Conservation (phyloP, 768 basidiomycete genomes). For the Leucosporidium yakuticum region DNA sequence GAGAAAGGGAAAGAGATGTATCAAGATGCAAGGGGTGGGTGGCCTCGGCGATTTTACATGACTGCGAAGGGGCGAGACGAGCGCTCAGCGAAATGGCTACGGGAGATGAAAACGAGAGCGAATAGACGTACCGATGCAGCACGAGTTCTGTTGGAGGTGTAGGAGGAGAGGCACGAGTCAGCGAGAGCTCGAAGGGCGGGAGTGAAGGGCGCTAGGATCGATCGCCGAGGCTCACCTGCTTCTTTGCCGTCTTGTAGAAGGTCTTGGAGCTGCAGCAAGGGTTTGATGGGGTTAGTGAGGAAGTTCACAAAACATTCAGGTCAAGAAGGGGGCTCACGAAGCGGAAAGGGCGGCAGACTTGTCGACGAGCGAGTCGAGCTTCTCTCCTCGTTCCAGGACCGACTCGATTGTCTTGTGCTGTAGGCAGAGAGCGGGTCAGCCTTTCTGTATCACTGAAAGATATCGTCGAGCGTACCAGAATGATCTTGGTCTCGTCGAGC, state of each 20-base stretch:
- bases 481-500: slow-evolving; percentile 97
- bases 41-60: too few relatives aligned
- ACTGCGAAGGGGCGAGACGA: too few relatives aligned
- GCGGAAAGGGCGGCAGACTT: slow-evolving; percentile 75
- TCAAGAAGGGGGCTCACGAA: slow-evolving; percentile 15
- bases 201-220: too few relatives aligned
- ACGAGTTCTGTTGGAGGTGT: slow-evolving; percentile 80
- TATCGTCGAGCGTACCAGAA: slow-evolving; percentile 55
- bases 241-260: slow-evolving; percentile 99
- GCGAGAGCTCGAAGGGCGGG: background rate
- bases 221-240: slow-evolving; percentile 53
- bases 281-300: too few relatives aligned
- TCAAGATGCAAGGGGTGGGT: too few relatives aligned
- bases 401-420: slow-evolving; percentile 99
- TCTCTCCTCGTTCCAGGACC: slow-evolving; percentile 91
- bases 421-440: background rate
- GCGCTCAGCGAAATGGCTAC: too few relatives aligned
- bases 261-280: slow-evolving; percentile 70
- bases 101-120: background rate
- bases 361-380: slow-evolving; percentile 90
- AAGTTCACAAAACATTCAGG: too few relatives aligned
- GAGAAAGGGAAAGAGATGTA: too few relatives aligned
- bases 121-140: slow-evolving; percentile 62
- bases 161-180: slow-evolving; percentile 5
- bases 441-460: too few relatives aligned